Evolutionary conservation across 148 eudicot species (phyloP).

Genomic region (Chenopodium suecicum): DNA sequence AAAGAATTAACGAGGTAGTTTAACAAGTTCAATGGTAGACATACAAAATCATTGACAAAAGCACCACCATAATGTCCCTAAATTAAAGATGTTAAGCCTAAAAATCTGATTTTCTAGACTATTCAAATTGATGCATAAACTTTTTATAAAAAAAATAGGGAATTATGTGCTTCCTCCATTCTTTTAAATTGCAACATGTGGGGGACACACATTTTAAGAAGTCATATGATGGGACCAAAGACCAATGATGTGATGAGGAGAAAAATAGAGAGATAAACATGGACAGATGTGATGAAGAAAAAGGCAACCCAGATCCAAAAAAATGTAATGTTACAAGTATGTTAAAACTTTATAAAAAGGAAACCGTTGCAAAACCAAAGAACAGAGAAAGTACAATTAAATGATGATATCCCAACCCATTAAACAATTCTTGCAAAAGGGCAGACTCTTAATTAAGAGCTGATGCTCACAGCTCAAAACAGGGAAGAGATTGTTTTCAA

Average conservation of each 20-base stretch:
- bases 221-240: not conserved
- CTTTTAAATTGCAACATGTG: not conserved
- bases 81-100: not conserved
- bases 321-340: too few relatives aligned
- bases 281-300: not conserved
- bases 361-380: not conserved
- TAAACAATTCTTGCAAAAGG: not conserved
- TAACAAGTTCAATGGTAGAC: not conserved
- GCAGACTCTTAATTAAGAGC: not conserved
- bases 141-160: not conserved
- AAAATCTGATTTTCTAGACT: not conserved
- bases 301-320: too few relatives aligned
- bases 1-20: constrained; percentile 6
- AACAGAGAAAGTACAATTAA: not conserved
- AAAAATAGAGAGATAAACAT: too few relatives aligned
- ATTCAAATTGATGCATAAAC: not conserved
- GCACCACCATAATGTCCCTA: not conserved
- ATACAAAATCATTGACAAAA: not conserved
- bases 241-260: not conserved
- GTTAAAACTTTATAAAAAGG: not conserved
- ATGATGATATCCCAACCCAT: not conserved
- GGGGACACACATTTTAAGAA: not conserved
- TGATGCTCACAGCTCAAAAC: not conserved
- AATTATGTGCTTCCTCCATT: not conserved
- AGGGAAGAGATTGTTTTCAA: not conserved